A percentile compares a stretch with the other conserved stretches of the same genome.
Evolutionary conservation across 352 stramenopile genomes (phyloP).

Genomic region (Pythium dissimile): DNA sequence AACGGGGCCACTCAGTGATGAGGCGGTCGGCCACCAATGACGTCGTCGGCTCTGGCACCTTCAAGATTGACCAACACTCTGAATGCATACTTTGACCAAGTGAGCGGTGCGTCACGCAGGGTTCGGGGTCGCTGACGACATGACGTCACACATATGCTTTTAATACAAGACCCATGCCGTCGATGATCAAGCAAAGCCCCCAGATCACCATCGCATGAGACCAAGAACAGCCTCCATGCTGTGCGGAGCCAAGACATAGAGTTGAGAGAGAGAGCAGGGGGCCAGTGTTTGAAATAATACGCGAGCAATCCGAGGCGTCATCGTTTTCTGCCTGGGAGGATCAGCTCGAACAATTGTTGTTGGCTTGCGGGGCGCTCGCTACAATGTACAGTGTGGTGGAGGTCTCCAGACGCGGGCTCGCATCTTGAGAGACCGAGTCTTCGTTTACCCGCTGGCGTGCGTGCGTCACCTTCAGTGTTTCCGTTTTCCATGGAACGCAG

Average conservation of each 20-base stretch:
- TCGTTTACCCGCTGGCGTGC: neutral
- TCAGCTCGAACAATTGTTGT: neutral
- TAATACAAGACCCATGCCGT: constrained; percentile 13
- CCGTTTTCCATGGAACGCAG: too few relatives aligned
- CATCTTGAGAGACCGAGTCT: neutral
- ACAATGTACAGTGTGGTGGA: too few relatives aligned
- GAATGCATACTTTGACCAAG: constrained; percentile 18
- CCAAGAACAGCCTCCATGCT: too few relatives aligned
- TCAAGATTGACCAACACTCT: constrained; percentile 29
- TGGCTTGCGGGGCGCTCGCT: too few relatives aligned
- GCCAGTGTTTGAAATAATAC: neutral
- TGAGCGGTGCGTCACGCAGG: constrained; percentile 15
- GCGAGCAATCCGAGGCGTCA: constrained; percentile 5
- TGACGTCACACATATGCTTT: constrained; percentile 25
- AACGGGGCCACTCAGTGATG: neutral
- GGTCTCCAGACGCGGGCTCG: neutral
- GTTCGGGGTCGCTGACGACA: constrained; percentile 17
- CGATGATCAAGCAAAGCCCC: constrained; percentile 3
- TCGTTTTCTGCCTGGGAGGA: neutral
- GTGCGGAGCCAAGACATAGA: too few relatives aligned
- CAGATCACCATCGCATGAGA: too few relatives aligned
- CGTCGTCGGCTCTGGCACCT: constrained; percentile 5
- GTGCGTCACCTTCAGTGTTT: neutral
- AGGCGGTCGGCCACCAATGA: constrained; percentile 14
- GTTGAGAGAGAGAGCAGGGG: neutral